These are phyloP conservation scores for Trametes coccinea DNA, from an alignment of 768 basidiomycete genomes.

Conservation along the genomic window DNA sequence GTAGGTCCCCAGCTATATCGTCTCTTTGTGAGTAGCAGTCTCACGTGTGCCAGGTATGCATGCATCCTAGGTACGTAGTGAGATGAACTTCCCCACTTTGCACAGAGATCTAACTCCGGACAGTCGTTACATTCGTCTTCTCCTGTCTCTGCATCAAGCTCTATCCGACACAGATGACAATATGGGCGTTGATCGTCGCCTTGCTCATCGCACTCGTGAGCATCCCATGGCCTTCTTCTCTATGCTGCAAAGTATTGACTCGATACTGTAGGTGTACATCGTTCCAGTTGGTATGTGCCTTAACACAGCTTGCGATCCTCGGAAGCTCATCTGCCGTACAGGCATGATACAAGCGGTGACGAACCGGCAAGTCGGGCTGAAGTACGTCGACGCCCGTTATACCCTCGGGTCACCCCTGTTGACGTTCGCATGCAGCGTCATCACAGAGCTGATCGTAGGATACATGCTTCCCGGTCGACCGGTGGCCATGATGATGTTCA, in stretches of 20 bases:
- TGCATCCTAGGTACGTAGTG: slow-evolving; percentile 37
- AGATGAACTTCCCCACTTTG: not conserved
- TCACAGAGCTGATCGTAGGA: slow-evolving; percentile 74
- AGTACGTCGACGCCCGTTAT: slow-evolving; percentile 29
- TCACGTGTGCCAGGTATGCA: slow-evolving; percentile 31
- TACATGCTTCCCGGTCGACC: slow-evolving; percentile 61
- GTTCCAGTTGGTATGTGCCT: slow-evolving; percentile 49
- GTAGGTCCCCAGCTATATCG: slow-evolving; percentile 44
- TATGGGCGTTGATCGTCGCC: slow-evolving; percentile 64
- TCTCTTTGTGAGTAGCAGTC: not conserved
- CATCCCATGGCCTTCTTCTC: not conserved
- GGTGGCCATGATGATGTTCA: slow-evolving; percentile 79
- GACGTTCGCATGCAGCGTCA: slow-evolving; percentile 43
- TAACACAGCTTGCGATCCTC: slow-evolving; percentile 31
- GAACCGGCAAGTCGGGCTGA: slow-evolving; percentile 70
- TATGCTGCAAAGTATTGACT: slow-evolving; percentile 25
- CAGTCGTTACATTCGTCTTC: slow-evolving; percentile 57
- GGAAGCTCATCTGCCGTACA: slow-evolving; percentile 56
- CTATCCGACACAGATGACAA: slow-evolving; percentile 66
- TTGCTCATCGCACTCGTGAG: slow-evolving; percentile 39
- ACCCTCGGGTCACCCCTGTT: slow-evolving; percentile 10
- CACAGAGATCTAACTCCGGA: not conserved
- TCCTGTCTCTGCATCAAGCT: slow-evolving; percentile 59
- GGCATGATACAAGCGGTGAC: slow-evolving; percentile 84
- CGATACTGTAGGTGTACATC: slow-evolving; percentile 49